A percentile compares a stretch with the other conserved stretches of the same genome.
phyloP scores from a whole-genome alignment of 495 filamentous ascomycete genomes.

The Neurospora terricola region DNA sequence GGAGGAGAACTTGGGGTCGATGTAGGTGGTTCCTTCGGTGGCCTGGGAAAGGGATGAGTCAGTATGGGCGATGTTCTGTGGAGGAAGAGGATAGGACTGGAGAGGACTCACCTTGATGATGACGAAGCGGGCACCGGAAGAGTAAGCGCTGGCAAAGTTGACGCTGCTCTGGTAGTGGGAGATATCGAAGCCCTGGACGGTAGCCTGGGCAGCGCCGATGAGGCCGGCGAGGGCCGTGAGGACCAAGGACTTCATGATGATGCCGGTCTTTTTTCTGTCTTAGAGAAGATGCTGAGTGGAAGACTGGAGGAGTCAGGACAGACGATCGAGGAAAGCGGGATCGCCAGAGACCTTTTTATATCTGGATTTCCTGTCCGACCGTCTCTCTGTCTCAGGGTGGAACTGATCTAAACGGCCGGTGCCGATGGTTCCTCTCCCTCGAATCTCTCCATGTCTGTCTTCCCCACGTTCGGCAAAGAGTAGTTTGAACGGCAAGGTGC shows the following conservation, averaged over 20 bases:
- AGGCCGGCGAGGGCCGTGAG: slow-evolving; percentile 2
- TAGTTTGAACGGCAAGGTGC: background rate
- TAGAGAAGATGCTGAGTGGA: background rate
- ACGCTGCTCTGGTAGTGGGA: slow-evolving; percentile 50
- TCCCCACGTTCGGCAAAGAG: background rate
- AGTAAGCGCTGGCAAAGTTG: slow-evolving; percentile 47
- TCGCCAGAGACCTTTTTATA: background rate
- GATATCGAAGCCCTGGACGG: slow-evolving; percentile 56
- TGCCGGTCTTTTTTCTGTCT: background rate
- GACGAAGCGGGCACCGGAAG: slow-evolving; percentile 51
- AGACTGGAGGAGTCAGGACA: background rate
- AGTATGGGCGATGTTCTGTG: too few relatives aligned
- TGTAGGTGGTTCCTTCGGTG: slow-evolving; percentile 49
- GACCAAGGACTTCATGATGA: background rate
- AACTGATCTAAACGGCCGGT: background rate
- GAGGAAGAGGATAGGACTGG: too few relatives aligned
- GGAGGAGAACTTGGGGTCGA: slow-evolving; percentile 40
- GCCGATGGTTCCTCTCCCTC: background rate
- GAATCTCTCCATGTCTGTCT: background rate
- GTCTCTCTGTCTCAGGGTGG: background rate
- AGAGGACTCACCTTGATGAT: slow-evolving; percentile 65
- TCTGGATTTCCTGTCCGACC: background rate
- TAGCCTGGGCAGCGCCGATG: slow-evolving; percentile 24
- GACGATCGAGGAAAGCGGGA: background rate
- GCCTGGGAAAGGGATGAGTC: too few relatives aligned